phyloP scores from a whole-genome alignment of 768 basidiomycete genomes.

The Suillus decipiens region DNA sequence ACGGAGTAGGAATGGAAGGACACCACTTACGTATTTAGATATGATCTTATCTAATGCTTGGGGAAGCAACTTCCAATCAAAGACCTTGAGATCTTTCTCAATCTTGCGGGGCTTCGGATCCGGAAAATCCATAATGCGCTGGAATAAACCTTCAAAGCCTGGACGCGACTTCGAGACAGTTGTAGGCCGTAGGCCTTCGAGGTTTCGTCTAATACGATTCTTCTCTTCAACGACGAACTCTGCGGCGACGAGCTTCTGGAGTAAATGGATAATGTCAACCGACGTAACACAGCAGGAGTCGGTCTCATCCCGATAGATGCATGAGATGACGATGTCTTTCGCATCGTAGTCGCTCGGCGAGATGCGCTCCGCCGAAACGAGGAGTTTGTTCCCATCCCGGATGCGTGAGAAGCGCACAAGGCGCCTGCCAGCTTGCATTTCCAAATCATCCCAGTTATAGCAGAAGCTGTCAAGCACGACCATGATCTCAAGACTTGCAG shows the following conservation, averaged over 20 bases:
- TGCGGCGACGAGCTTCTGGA: constrained; percentile 73
- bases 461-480: constrained; percentile 59
- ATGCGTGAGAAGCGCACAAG: constrained; percentile 85
- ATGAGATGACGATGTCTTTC: constrained; percentile 85
- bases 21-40: constrained; percentile 73
- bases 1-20: neutral
- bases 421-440: constrained; percentile 69
- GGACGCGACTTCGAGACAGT: constrained; percentile 87
- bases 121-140: constrained; percentile 95
- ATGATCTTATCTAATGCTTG: constrained; percentile 79
- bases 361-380: constrained; percentile 78
- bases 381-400: constrained; percentile 75
- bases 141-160: constrained; percentile 86
- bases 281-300: constrained; percentile 88
- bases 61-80: constrained; percentile 71
- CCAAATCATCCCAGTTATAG: constrained; percentile 62
- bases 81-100: constrained; percentile 94
- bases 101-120: constrained; percentile 94
- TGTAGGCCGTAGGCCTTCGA: constrained; percentile 89
- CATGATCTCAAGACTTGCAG: constrained; percentile 60
- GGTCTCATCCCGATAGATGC: constrained; percentile 83
- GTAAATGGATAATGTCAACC: constrained; percentile 92
- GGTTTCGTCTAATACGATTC: constrained; percentile 91
- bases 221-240: constrained; percentile 94
- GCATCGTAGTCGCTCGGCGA: constrained; percentile 71